A percentile compares a stretch with the other conserved stretches of the same genome.
phyloP scores from a whole-genome alignment of 495 filamentous ascomycete species.

The Peziza echinospora region DNA sequence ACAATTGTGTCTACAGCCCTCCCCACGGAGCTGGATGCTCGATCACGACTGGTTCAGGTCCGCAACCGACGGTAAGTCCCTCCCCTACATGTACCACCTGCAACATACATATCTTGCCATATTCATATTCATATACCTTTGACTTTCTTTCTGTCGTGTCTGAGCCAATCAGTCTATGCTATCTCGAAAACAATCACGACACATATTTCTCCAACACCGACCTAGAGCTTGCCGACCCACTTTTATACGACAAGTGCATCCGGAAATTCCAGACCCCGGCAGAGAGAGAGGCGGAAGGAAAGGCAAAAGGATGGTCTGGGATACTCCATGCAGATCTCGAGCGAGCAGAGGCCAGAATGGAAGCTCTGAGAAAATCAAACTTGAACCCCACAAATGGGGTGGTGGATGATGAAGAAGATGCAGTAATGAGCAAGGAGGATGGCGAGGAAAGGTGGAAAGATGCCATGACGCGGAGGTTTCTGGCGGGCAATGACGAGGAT shows the following conservation, averaged over 20 bases:
- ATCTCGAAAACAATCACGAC: conserved; percentile 6
- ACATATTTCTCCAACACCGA: conserved; percentile 14
- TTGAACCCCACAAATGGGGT: conserved; percentile 25
- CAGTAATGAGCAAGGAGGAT: conserved; percentile 40
- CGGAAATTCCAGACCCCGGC: conserved; percentile 48
- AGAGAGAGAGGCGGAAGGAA: conserved; percentile 51
- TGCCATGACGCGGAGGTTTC: conserved; percentile 48
- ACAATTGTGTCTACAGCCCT: too few species aligned
- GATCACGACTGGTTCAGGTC: not conserved
- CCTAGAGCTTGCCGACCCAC: conserved; percentile 32
- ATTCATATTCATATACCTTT: too few species aligned
- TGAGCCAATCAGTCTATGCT: conserved; percentile 11
- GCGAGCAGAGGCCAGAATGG: conserved; percentile 49
- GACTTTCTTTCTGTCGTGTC: too few species aligned
- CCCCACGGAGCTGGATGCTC: not conserved
- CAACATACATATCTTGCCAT: too few species aligned
- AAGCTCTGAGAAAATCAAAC: conserved; percentile 27
- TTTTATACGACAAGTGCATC: conserved; percentile 57
- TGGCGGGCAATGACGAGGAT: conserved; percentile 44
- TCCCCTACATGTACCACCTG: too few species aligned
- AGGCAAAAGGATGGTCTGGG: conserved; percentile 46
- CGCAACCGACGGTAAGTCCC: not conserved
- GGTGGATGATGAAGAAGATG: conserved; percentile 30
- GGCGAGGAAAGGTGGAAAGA: conserved; percentile 42
- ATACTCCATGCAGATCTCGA: conserved; percentile 44